These are phyloP conservation scores for Galerina marginata DNA, from an alignment of 768 basidiomycete genomes.

Conservation along the genomic window DNA sequence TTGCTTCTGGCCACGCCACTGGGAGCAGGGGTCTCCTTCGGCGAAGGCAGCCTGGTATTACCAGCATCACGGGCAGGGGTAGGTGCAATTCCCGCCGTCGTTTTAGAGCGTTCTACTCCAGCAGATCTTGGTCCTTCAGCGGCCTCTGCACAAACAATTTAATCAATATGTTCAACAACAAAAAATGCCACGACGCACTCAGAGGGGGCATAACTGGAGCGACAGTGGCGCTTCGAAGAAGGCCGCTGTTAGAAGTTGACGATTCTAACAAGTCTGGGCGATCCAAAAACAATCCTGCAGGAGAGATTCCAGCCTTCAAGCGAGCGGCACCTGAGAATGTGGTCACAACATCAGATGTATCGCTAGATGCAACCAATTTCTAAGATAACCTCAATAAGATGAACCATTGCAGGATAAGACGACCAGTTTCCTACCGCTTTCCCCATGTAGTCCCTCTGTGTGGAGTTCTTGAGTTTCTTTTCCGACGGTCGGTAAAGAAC, in stretches of 20 bases:
- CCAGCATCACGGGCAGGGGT: conserved; percentile 22
- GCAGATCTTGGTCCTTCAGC: conserved; percentile 37
- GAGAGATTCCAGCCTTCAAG: conserved; percentile 71
- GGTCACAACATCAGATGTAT: conserved; percentile 76
- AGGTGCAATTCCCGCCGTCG: conserved; percentile 43
- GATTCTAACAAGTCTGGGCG: conserved; percentile 39
- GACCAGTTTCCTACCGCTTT: conserved; percentile 65
- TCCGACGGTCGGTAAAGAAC: conserved; percentile 89
- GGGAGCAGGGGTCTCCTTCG: conserved; percentile 21
- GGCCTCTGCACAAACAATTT: conserved; percentile 24
- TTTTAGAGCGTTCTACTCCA: conserved; percentile 62
- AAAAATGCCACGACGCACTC: conserved; percentile 24
- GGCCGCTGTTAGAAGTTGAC: conserved; percentile 38
- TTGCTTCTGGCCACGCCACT: conserved; percentile 41
- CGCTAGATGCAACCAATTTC: conserved; percentile 86
- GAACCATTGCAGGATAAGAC: background rate
- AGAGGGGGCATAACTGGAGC: conserved; percentile 39
- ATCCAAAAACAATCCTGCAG: conserved; percentile 63
- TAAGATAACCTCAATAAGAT: conserved; percentile 29
- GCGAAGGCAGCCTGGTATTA: conserved; percentile 24
- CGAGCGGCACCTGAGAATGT: conserved; percentile 81
- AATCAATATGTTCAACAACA: background rate
- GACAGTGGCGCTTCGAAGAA: conserved; percentile 56
- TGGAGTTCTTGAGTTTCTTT: conserved; percentile 87
- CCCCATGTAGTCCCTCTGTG: conserved; percentile 88